Evolutionary conservation across 306 rosid genomes (phyloP).

Genomic region (Abrus pulchellus): DNA sequence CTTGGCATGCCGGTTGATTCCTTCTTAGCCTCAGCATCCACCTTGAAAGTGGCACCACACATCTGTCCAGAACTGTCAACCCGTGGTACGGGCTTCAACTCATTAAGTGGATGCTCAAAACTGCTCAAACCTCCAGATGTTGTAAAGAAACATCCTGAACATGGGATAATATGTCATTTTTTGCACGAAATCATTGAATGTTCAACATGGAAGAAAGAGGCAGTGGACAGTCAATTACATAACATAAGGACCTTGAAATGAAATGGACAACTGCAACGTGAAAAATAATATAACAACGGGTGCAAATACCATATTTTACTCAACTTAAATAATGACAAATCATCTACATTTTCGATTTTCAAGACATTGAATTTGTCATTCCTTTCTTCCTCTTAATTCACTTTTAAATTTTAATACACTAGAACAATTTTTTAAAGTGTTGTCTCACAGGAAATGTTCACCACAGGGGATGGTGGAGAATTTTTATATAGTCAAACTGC

Average conservation of each 20-base stretch:
- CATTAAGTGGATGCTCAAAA: slow-evolving; percentile 90
- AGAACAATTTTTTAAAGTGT: not conserved
- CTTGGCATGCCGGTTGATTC: slow-evolving; percentile 89
- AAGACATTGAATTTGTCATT: slow-evolving; percentile 24
- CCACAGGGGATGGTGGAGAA: not conserved
- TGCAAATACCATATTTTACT: slow-evolving; percentile 10
- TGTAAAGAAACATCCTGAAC: slow-evolving; percentile 87
- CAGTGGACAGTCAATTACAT: not conserved
- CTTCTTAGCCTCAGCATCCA: slow-evolving; percentile 77
- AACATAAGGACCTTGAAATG: slow-evolving; percentile 23
- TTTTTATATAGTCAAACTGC: not conserved
- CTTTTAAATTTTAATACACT: not conserved
- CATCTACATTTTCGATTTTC: slow-evolving; percentile 33
- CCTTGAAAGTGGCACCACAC: slow-evolving; percentile 89
- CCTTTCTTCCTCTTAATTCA: slow-evolving; percentile 31
- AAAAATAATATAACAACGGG: slow-evolving; percentile 6
- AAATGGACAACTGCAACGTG: slow-evolving; percentile 27
- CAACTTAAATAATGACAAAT: slow-evolving; percentile 4
- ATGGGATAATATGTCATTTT: slow-evolving; percentile 39
- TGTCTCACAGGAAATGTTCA: slow-evolving; percentile 28
- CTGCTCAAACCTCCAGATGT: slow-evolving; percentile 91
- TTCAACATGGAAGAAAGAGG: slow-evolving; percentile 1
- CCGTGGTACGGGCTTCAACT: slow-evolving; percentile 93
- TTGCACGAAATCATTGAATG: slow-evolving; percentile 22
- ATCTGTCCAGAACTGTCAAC: slow-evolving; percentile 90